phyloP scores from a whole-genome alignment of 2,329 filamentous ascomycete species.

The Hypoxylon sp. region DNA sequence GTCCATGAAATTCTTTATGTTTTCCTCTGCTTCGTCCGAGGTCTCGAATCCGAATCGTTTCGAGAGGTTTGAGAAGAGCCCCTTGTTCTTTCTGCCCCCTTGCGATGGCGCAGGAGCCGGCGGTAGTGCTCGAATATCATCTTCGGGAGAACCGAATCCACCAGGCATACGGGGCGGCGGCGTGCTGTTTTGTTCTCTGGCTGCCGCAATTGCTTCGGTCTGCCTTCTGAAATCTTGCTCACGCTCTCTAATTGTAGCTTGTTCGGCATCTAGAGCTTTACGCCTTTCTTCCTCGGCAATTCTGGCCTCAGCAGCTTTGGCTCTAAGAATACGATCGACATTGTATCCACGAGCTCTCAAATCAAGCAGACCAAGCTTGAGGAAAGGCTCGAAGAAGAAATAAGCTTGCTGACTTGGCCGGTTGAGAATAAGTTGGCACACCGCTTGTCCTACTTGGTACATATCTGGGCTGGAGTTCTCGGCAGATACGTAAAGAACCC shows the following conservation, averaged over 20 bases:
- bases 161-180: slow-evolving; percentile 75
- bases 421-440: slow-evolving; percentile 83
- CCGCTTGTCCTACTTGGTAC: slow-evolving; percentile 90
- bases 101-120: slow-evolving; percentile 52
- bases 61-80: slow-evolving; percentile 76
- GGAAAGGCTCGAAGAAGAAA: slow-evolving; percentile 89
- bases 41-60: slow-evolving; percentile 75
- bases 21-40: slow-evolving; percentile 57
- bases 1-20: slow-evolving; percentile 60
- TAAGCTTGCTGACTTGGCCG: slow-evolving; percentile 90
- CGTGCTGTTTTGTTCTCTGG: slow-evolving; percentile 56
- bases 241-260: slow-evolving; percentile 71
- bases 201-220: slow-evolving; percentile 55
- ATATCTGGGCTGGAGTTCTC: slow-evolving; percentile 75
- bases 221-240: slow-evolving; percentile 62
- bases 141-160: slow-evolving; percentile 63
- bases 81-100: slow-evolving; percentile 60
- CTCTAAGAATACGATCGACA: slow-evolving; percentile 90
- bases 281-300: slow-evolving; percentile 86
- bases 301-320: slow-evolving; percentile 86
- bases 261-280: slow-evolving; percentile 78
- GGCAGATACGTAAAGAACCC: slow-evolving; percentile 80
- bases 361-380: slow-evolving; percentile 85
- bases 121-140: slow-evolving; percentile 39
- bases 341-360: slow-evolving; percentile 93